Conservation (phyloP, 176 grass and related monocot species). For the Juncus effusus region DNA sequence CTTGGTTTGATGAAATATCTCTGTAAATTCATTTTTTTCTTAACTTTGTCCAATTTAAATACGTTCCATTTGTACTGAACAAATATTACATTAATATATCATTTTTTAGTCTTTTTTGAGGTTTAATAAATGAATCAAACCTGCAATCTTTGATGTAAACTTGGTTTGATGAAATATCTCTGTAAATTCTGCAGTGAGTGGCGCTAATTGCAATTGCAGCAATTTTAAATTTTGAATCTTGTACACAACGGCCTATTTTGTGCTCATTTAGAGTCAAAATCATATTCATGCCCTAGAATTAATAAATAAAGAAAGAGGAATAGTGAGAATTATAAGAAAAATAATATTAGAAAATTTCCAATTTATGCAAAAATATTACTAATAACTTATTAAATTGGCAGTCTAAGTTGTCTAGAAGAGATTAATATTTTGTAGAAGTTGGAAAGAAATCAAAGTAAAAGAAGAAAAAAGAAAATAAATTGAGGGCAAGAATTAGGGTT, state of each 20-base stretch:
- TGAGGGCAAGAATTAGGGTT: slow-evolving; percentile 3
- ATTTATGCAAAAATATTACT: not conserved
- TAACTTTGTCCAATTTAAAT: slow-evolving; percentile 61
- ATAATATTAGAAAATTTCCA: not conserved
- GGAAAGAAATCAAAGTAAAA: not conserved
- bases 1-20: slow-evolving; percentile 48
- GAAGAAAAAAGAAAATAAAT: too few relatives aligned
- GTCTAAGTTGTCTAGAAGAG: not conserved
- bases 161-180: slow-evolving; percentile 50
- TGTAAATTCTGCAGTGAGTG: slow-evolving; percentile 80
- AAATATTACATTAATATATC: slow-evolving; percentile 11
- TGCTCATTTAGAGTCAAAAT: slow-evolving; percentile 70
- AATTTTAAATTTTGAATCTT: slow-evolving; percentile 55
- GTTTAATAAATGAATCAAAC: slow-evolving; percentile 43
- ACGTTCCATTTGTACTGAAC: slow-evolving; percentile 86
- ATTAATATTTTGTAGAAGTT: not conserved
- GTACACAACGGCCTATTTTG: slow-evolving; percentile 47
- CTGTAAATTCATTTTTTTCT: slow-evolving; percentile 68
- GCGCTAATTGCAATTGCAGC: slow-evolving; percentile 32
- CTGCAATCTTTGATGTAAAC: slow-evolving; percentile 84
- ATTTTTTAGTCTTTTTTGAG: slow-evolving; percentile 3
- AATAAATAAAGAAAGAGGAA: not conserved
- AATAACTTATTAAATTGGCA: slow-evolving; percentile 2
- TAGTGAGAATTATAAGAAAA: not conserved
- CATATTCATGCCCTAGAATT: slow-evolving; percentile 70